These are phyloP conservation scores for Diplodia mutila DNA, from an alignment of 2,329 filamentous ascomycete species.

Conservation along the genomic window DNA sequence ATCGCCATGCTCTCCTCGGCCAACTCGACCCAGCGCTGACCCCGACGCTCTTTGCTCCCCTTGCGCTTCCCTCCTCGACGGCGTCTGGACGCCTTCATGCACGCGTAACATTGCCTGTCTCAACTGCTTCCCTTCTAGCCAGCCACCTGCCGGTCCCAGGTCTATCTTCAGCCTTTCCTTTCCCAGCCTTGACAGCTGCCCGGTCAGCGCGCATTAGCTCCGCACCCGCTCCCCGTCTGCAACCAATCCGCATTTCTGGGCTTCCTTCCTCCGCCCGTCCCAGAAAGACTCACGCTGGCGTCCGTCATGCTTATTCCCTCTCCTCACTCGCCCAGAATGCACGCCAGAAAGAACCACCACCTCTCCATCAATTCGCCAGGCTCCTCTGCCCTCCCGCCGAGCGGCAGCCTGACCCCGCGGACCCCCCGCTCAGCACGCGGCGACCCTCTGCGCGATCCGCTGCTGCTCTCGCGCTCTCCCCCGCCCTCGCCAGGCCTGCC, in stretches of 20 bases:
- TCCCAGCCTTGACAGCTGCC: neutral
- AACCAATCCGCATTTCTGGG: slow-evolving; percentile 14
- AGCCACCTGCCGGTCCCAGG: slow-evolving; percentile 17
- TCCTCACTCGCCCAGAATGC: slow-evolving; percentile 41
- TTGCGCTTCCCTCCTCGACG: neutral
- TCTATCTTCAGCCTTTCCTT: slow-evolving; percentile 2
- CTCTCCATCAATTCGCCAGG: slow-evolving; percentile 50
- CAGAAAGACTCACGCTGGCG: neutral
- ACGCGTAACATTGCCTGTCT: slow-evolving; percentile 14
- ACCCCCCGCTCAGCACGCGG: slow-evolving; percentile 42
- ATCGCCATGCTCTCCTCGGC: neutral
- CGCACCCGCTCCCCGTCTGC: neutral
- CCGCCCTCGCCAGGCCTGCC: slow-evolving; percentile 73
- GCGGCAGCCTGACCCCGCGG: slow-evolving; percentile 42
- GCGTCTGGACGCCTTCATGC: neutral
- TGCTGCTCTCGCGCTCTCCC: slow-evolving; percentile 70
- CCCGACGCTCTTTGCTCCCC: neutral
- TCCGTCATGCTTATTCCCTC: slow-evolving; percentile 22
- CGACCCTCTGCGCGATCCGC: slow-evolving; percentile 55
- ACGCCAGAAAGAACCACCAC: slow-evolving; percentile 52
- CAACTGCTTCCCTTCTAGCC: slow-evolving; percentile 11
- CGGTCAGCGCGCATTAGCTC: slow-evolving; percentile 21
- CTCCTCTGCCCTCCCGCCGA: slow-evolving; percentile 39
- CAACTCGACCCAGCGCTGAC: neutral
- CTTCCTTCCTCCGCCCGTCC: slow-evolving; percentile 32